Base-by-base conservation (phyloP, 2,329 filamentous ascomycete genomes). In the Chaetomium sp. region DNA sequence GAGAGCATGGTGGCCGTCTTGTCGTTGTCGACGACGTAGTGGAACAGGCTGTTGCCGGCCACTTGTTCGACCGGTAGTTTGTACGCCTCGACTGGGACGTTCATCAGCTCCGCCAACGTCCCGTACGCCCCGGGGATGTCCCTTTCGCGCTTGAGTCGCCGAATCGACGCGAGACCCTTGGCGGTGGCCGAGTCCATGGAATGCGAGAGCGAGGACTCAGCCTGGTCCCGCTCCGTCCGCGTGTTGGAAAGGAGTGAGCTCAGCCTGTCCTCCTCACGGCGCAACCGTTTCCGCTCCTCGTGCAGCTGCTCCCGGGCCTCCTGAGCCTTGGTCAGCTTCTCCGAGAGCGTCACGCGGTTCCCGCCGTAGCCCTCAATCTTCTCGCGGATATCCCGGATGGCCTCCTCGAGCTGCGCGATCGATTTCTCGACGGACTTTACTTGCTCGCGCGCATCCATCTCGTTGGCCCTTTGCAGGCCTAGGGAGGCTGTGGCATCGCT, bases 21-120 rank as follows among this genome's bases (percentile, higher is more conserved):
- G 58, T 95, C 90, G 49, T 87, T 92, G 69, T 99, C 92, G 44
- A 97, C 92, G 9, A 99, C 85, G 62, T 96, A 96, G 71, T 99
- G 90, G 73, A 99, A 99, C 7, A 99, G 78, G 68, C 90, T 95
- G 60, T 86, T 86, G 14, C 94, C 94, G 2, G 92, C 94, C 51
- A 91, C 94, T 64, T 95, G 90, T 72, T 99, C 94, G 8, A 95
- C 87, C 1, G 94, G 90, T 9, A 91, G 84, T 58, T 91, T 85
- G 72, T 96, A 97, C 52, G 84, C 81, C 52, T 96, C 90, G 56
- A 64, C 48, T 42, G 79, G 83, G 49, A 96, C 90, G 53, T 91
- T 84, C 64, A 97, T 84, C n/a, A 99, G 80, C 69, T 99, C 95
- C 4, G 92, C 91, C 40, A 99, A 73, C 0, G 91, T 95, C 49